Conservation (phyloP, 768 basidiomycete species). For the Tylopilus cervinicoccineus region DNA sequence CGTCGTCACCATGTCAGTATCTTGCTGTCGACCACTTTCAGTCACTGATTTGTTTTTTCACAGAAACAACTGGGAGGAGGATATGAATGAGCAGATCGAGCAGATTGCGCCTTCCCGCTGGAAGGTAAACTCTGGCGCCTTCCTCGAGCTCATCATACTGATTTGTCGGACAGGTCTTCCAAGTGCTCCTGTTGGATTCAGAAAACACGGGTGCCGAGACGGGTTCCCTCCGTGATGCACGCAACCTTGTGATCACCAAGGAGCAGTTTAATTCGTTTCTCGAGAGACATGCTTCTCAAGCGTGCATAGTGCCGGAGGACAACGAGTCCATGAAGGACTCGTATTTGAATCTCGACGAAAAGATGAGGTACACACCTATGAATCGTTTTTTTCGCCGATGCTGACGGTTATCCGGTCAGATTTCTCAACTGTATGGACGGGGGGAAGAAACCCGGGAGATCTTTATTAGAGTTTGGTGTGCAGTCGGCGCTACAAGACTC, state of each 20-base stretch:
- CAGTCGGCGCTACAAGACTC: neutral
- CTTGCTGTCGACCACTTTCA: fast-evolving
- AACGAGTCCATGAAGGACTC: conserved; percentile 6
- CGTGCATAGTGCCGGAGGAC: neutral
- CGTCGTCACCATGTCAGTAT: conserved; percentile 28
- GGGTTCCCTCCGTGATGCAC: conserved; percentile 32
- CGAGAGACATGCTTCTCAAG: neutral
- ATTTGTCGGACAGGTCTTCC: conserved; percentile 29
- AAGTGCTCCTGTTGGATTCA: conserved; percentile 34
- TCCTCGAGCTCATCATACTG: neutral
- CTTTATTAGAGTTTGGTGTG: neutral
- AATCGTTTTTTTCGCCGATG: no score
- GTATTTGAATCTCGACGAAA: conserved; percentile 1
- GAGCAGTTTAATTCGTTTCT: conserved; percentile 2
- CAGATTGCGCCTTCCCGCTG: conserved; percentile 35
- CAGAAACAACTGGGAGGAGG: conserved; percentile 38
- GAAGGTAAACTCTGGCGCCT: conserved; percentile 28
- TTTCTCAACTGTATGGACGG: conserved; percentile 3
- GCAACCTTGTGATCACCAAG: conserved; percentile 28
- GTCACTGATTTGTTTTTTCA: neutral
- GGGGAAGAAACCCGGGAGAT: conserved; percentile 1
- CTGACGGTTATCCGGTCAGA: neutral
- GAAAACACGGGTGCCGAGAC: conserved; percentile 33
- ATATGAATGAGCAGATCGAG: conserved; percentile 37
- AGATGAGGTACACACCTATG: neutral